phyloP scores from a whole-genome alignment of 192 early-diverging fungal genomes.

The Chytriomyces sp. region DNA sequence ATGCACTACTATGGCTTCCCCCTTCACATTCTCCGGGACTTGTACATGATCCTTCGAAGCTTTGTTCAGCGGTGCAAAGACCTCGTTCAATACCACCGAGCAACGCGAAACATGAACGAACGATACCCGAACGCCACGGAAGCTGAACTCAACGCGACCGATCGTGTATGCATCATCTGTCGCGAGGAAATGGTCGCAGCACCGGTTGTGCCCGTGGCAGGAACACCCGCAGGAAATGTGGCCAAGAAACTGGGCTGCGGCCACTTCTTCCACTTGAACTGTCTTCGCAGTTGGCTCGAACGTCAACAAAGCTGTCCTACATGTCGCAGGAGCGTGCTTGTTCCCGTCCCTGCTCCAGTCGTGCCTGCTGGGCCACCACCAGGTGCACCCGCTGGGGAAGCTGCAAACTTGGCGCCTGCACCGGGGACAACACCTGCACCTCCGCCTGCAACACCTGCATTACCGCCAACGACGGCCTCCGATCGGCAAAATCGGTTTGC shows the following conservation, averaged over 20 bases:
- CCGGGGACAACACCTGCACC: conserved; percentile 25
- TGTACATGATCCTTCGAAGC: conserved; percentile 92
- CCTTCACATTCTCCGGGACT: conserved; percentile 93
- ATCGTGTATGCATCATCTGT: conserved; percentile 89
- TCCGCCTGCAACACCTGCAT: conserved; percentile 28
- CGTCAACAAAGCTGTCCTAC: conserved; percentile 98
- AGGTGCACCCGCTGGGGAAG: neutral
- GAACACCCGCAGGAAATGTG: conserved; percentile 52
- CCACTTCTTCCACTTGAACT: conserved; percentile 97
- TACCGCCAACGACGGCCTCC: conserved; percentile 17
- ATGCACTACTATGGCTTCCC: conserved; percentile 85
- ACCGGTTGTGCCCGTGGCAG: conserved; percentile 17
- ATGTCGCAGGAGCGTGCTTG: conserved; percentile 58
- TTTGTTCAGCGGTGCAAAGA: conserved; percentile 89
- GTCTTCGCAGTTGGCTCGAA: conserved; percentile 95
- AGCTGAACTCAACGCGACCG: conserved; percentile 83
- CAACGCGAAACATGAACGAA: conserved; percentile 95
- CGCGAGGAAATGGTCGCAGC: conserved; percentile 86
- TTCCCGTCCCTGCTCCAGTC: conserved; percentile 13
- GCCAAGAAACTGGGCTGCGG: conserved; percentile 96
- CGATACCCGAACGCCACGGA: conserved; percentile 92
- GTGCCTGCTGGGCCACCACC: conserved; percentile 6
- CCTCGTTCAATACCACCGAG: conserved; percentile 88
- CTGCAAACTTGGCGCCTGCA: conserved; percentile 19
- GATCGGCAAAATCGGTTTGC: conserved; percentile 4